Evolutionary conservation across 2,329 filamentous ascomycete genomes (phyloP), one percentile per base, ranked within the genome.

Genomic region (Pezicula neosporulosa): DNA sequence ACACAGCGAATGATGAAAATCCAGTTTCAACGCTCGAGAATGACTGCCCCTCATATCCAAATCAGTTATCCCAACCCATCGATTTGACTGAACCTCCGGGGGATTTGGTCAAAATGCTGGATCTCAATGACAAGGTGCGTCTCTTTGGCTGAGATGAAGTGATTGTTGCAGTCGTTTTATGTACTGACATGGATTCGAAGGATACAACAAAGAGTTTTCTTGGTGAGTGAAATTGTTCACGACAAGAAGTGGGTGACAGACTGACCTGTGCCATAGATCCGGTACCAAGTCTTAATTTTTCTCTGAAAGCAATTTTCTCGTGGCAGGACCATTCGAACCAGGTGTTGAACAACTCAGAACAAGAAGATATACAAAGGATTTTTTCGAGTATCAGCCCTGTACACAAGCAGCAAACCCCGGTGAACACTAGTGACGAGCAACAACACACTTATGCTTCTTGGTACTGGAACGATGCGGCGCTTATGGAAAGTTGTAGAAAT

Each of bases 381-480:
- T 51, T 47, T 43, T n/a, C 21, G 18, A 47, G 36, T 19, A 41
- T 51, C 13, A 24, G 15, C 28, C 36, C 27, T 4, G 19, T 48
- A 51, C 44, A 51, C 16, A 36, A 7, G n/a, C 49, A 36, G 15
- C 36, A 13, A 18, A 15, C 49, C 9, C 19, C 37, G 19, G 24
- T 44, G 16, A 36, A 36, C 27, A 19, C 30, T 18, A 44, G 35
- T 27, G 36, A 51, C 28, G 18, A 48, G 21, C 16, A 47, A 2
- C 49, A 27, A 8, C 16, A 43, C 24, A 33, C 21, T 35, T 51
- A 47, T 19, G 37, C 49, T n/a, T n/a, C 44, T 13, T 51, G 49
- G 49, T 51, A 51, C 36, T 47, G 49, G 49, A 51, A 51, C 44
- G 44, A 51, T 48, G 44, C 36, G 18, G 49, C 37, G 3, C 44